Conservation (phyloP, 257 asterid species). For the Capsicum chinense region DNA sequence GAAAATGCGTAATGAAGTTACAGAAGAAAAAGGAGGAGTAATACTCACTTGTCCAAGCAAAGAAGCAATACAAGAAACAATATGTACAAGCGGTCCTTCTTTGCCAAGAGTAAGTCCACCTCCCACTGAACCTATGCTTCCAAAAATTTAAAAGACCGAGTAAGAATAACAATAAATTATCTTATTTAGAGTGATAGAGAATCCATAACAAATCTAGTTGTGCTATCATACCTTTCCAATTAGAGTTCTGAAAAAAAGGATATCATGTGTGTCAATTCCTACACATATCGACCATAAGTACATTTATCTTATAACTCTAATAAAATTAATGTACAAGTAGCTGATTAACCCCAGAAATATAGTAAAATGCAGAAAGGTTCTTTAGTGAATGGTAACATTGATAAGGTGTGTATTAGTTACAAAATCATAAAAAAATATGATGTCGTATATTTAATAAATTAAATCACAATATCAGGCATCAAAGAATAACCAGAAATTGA, state of each 20-base stretch:
- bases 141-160: conserved; percentile 69
- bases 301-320: no score
- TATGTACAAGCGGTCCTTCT: conserved; percentile 99
- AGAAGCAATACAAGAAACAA: conserved; percentile 98
- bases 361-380: no score
- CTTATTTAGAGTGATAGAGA: conserved; percentile 16
- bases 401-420: no score
- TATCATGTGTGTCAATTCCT: conserved; percentile 96
- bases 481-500: no score
- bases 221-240: conserved; percentile 77
- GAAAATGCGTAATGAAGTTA: not conserved
- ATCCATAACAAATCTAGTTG: conserved; percentile 29
- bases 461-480: no score
- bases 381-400: no score
- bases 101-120: conserved; percentile 99
- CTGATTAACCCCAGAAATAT: no score
- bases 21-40: not conserved
- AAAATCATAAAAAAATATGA: no score
- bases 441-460: no score
- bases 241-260: conserved; percentile 92
- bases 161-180: conserved; percentile 24
- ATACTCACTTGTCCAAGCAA: conserved; percentile 95
- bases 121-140: conserved; percentile 99
- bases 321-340: no score
- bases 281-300: conserved; percentile 34